Base-by-base conservation (phyloP, 805 yeast species). In the Candida maesae region DNA sequence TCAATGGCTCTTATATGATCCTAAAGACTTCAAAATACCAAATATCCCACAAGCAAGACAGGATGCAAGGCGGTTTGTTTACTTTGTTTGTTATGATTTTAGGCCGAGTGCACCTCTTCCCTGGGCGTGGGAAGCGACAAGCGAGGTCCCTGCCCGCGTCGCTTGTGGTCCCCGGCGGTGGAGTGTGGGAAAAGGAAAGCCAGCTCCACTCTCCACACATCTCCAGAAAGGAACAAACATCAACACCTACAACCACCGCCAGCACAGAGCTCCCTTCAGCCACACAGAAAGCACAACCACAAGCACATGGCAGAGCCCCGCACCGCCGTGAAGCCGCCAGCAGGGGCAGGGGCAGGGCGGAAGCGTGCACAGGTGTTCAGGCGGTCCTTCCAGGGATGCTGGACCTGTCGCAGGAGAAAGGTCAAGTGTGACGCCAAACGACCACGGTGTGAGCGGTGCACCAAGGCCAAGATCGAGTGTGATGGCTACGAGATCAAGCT, bases 361-460 rank as follows among this genome's bases (percentile, higher is more conserved):
- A 49, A 44, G 26, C 43, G 51, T 21, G 21, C 47, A 1, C 47
- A 46, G 35, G 46, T 38, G 14, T 52, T 48, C 34, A 46, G 39
- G 29, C 44, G 58, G 15, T 78, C 93, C 0, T 87, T 84, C 51
- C 78, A 83, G 1, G 96, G 96, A 0, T 88, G 96, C 57, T 87
- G 89, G 77, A 85, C 95, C 0, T 88, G 96, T 56, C 70, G 96
- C 33, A 64, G 81, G n/a, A 60, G 96, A 33, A 84, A 87, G 57
- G 80, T 88, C 34, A 79, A 84, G 41, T 89, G 96, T 61, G 96
- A 88, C 59, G 68, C 82, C 29, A 64, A 67, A 17, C 72, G 74
- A 49, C 96, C 96, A 0, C 55, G 61, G 7, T 89, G 96, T 63
- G 55, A 62, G 11, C 70, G 84, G 44, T 89, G 96, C 60, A 61